These are phyloP conservation scores for Rhizophagus prolifer DNA, from an alignment of 192 early-diverging fungal species.

Conservation along the genomic window DNA sequence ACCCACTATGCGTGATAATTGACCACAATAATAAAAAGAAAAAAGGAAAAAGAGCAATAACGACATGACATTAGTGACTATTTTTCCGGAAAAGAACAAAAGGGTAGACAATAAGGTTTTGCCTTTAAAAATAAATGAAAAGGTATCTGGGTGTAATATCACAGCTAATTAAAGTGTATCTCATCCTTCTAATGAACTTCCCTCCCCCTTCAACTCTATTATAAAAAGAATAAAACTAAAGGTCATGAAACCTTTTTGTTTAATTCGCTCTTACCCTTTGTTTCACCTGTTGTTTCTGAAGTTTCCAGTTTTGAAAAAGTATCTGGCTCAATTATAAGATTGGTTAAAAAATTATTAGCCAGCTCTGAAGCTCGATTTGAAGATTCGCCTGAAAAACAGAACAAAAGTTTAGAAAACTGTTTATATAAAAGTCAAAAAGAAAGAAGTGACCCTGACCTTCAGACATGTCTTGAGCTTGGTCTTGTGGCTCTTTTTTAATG, in stretches of 20 bases:
- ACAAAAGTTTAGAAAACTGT: neutral
- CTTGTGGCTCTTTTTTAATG: constrained; percentile 6
- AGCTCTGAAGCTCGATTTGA: constrained; percentile 3
- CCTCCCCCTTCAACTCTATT: neutral
- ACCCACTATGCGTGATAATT: constrained; percentile 43
- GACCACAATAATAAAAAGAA: constrained; percentile 30
- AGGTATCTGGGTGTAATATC: too few relatives aligned
- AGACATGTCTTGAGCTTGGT: neutral
- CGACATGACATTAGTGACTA: constrained; percentile 24
- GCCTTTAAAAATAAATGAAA: neutral
- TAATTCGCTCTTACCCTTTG: neutral
- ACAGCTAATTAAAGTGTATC: neutral
- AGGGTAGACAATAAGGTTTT: neutral
- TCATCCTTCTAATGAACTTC: neutral
- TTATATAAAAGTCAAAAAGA: neutral
- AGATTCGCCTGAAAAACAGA: neutral
- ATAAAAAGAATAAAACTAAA: neutral
- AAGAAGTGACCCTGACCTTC: neutral
- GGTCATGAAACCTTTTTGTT: neutral
- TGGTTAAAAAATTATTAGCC: constrained; percentile 19
- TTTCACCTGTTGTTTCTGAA: neutral
- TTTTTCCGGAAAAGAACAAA: constrained; percentile 24
- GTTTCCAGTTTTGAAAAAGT: neutral
- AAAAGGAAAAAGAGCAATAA: constrained; percentile 21
- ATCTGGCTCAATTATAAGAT: neutral